Evolutionary conservation across 345 rosid species (phyloP).

Genomic region (Cardamine chenopodiifolia): DNA sequence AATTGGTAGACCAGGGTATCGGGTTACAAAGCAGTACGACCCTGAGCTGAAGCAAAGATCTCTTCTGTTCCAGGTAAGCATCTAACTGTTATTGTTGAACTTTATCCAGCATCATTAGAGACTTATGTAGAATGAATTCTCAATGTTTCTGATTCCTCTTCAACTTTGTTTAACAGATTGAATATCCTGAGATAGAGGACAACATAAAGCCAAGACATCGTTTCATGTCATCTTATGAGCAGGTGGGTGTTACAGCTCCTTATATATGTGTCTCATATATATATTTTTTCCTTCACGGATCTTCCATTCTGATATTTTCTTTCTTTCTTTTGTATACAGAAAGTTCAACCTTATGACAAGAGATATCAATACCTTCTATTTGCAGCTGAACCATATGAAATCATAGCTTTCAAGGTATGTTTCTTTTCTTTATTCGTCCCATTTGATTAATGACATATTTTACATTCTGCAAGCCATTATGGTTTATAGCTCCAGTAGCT

Average conservation of each 20-base stretch:
- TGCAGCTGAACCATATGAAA: conserved; percentile 98
- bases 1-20: conserved; percentile 95
- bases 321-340: conserved; percentile 49
- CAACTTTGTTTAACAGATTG: conserved; percentile 56
- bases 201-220: conserved; percentile 83
- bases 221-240: conserved; percentile 96
- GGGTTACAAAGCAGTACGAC: conserved; percentile 95
- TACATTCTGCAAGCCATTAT: not conserved
- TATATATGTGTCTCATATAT: not conserved
- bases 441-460: not conserved
- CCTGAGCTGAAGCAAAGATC: conserved; percentile 91
- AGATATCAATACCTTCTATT: conserved; percentile 88
- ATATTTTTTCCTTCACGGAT: not conserved
- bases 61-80: conserved; percentile 82
- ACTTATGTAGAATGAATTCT: not conserved
- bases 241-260: conserved; percentile 49
- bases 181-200: conserved; percentile 98
- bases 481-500: not conserved
- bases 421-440: not conserved
- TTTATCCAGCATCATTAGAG: not conserved
- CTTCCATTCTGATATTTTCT: not conserved
- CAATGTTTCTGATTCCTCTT: not conserved
- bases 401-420: conserved; percentile 87
- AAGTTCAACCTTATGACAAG: conserved; percentile 82
- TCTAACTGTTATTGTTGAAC: conserved; percentile 2